Base-by-base conservation (phyloP, 1,139 yeast species). In the Lodderomyces margitis region DNA sequence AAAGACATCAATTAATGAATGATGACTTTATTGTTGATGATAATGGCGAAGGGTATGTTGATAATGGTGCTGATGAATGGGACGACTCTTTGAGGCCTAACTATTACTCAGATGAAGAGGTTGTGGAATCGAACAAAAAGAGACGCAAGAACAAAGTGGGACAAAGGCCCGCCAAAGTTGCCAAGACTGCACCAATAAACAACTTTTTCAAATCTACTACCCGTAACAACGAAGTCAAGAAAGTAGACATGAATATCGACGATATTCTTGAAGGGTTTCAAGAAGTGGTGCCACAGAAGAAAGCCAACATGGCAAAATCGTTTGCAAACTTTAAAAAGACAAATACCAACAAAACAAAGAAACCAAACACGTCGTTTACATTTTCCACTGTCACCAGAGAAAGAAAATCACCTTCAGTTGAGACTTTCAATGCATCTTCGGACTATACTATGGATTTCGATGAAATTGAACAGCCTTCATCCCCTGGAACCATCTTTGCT, bases 1-100 rank as follows among this genome's bases (percentile, higher is more conserved):
- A 87, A 57, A 77, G 95, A 51, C 79, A 85, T 45, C 88, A 89
- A 47, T 70, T 92, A 43, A 73, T 88, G 66, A 83, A 86, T 49
- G 97, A 91, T 57, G 96, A 91, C 57, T 92, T 92, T 58, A 92
- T 92, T 38, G 96, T 88, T 2, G 97, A 89, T 57, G 98, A 92
- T 59, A 81, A 84, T 50, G 96, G 95, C 11, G 83, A 82, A 50
- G 94, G 94, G 0, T 92, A 92, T 56, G 91, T 87, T 2, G 97
- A 92, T 55, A 86, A 85, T 38, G 98, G 98, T 40, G 87, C 76
- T 11, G 95, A 91, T 53, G 95, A 88, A 48, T 87, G 95, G 95
- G 89, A 81, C 42, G 78, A 70, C 28, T 63, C 71, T 9, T 66
- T 71, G 8, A 66, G 80, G 41, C 71, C 75, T 11, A 61, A 70